Conservation (phyloP, 1,139 yeast genomes). For the Candida sojae region DNA sequence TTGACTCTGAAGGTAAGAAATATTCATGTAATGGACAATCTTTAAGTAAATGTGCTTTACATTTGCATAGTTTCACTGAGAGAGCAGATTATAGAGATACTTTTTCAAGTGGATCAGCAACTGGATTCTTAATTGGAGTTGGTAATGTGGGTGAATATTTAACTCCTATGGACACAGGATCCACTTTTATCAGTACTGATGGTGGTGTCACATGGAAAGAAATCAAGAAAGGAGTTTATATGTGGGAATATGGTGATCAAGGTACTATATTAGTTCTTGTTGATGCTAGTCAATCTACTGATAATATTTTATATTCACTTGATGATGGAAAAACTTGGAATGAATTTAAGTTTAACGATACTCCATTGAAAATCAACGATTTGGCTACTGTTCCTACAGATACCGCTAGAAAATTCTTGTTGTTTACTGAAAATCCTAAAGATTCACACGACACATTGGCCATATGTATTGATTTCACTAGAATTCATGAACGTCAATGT, state of each 20-base stretch:
- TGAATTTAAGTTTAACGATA: slow-evolving; percentile 62
- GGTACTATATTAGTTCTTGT: slow-evolving; percentile 84
- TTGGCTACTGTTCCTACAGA: slow-evolving; percentile 91
- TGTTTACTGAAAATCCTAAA: slow-evolving; percentile 23
- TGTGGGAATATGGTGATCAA: slow-evolving; percentile 97
- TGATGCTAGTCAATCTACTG: slow-evolving; percentile 56
- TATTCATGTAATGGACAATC: slow-evolving; percentile 55
- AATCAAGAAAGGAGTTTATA: slow-evolving; percentile 66
- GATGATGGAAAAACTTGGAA: slow-evolving; percentile 84
- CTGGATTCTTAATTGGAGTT: slow-evolving; percentile 81
- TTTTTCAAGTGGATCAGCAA: slow-evolving; percentile 84
- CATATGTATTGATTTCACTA: slow-evolving; percentile 69
- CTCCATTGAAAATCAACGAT: slow-evolving; percentile 60
- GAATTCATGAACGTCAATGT: slow-evolving; percentile 70
- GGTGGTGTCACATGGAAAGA: slow-evolving; percentile 93
- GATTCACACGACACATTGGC: slow-evolving; percentile 27
- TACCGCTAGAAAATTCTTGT: slow-evolving; percentile 69
- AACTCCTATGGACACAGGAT: slow-evolving; percentile 32
- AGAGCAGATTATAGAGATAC: slow-evolving; percentile 82
- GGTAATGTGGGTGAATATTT: slow-evolving; percentile 85
- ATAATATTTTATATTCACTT: slow-evolving; percentile 62
- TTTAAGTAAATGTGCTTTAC: slow-evolving; percentile 68
- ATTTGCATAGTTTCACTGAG: slow-evolving; percentile 91
- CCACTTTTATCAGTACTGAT: slow-evolving; percentile 78
- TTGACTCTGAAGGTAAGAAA: slow-evolving; percentile 61